Percentiles rank a stretch among this genome's conserved stretches.
Evolutionary conservation across 2,329 filamentous ascomycete species (phyloP).

Genomic region (Bipolaris gigantea): DNA sequence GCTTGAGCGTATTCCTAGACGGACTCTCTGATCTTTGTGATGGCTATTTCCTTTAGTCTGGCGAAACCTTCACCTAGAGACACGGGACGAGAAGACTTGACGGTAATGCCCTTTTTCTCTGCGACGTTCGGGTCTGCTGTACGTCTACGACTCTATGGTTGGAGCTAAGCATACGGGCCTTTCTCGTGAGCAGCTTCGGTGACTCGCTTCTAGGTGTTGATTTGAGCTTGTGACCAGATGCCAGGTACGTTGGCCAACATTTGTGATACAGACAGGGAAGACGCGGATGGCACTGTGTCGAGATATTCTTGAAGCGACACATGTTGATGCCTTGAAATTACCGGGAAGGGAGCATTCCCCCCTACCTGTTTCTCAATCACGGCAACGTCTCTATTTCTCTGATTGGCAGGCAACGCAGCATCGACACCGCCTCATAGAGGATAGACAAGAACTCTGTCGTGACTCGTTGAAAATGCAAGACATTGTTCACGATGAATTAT

Average conservation of each 20-base stretch:
- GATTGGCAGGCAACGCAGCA: too few relatives aligned
- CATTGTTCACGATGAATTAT: too few relatives aligned
- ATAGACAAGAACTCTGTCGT: too few relatives aligned
- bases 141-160: conserved; percentile 65
- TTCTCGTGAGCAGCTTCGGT: conserved; percentile 66
- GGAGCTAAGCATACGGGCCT: conserved; percentile 62
- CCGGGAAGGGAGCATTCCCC: too few relatives aligned
- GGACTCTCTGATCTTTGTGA: conserved; percentile 45
- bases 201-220: conserved; percentile 62
- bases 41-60: conserved; percentile 43
- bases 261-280: too few relatives aligned
- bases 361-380: too few relatives aligned
- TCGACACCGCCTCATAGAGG: too few relatives aligned
- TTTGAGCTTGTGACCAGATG: conserved; percentile 53
- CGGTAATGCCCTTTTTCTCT: conserved; percentile 39
- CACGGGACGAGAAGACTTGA: conserved; percentile 40
- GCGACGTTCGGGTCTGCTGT: conserved; percentile 49
- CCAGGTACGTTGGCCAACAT: conserved; percentile 55
- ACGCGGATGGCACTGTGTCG: too few relatives aligned
- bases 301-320: too few relatives aligned
- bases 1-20: conserved; percentile 47
- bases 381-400: too few relatives aligned
- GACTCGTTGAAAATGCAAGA: too few relatives aligned
- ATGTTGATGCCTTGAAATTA: too few relatives aligned
- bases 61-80: conserved; percentile 48